A percentile compares a stretch with the other conserved stretches of the same genome.
Evolutionary conservation across 495 filamentous ascomycete species (phyloP).

Genomic region (Podospora comata): DNA sequence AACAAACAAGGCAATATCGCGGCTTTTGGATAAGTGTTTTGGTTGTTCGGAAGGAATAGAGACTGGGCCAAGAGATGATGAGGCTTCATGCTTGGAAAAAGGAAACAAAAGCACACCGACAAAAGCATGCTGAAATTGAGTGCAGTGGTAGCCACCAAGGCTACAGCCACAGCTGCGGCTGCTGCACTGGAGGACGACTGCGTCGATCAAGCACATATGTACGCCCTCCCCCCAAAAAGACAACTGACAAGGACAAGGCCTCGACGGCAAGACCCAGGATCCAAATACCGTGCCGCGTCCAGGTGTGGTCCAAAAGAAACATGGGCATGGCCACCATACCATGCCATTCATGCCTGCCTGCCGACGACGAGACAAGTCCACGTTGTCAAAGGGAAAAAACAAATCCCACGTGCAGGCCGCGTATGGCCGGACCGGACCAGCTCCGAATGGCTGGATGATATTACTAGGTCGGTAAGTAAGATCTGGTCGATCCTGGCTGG

Average conservation of each 20-base stretch:
- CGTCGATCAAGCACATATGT: background rate
- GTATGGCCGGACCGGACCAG: background rate
- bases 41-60: too few relatives aligned
- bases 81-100: too few relatives aligned
- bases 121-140: too few relatives aligned
- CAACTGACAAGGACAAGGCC: constrained; percentile 9
- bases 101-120: too few relatives aligned
- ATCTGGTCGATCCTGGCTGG: constrained; percentile 6
- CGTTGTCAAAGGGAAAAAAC: background rate
- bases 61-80: too few relatives aligned
- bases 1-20: too few relatives aligned
- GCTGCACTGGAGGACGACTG: background rate
- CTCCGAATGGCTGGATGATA: constrained; percentile 1
- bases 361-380: background rate
- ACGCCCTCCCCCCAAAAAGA: background rate
- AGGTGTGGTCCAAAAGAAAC: background rate
- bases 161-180: background rate
- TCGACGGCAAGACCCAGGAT: constrained; percentile 6
- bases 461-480: background rate
- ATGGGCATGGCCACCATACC: background rate
- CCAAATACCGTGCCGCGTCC: constrained; percentile 12
- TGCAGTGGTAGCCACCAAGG: too few relatives aligned
- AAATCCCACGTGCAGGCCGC: constrained; percentile 7
- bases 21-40: too few relatives aligned
- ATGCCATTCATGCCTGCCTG: background rate